Conservation (phyloP, 2,329 filamentous ascomycete species). For the Aureobasidium pullulans region DNA sequence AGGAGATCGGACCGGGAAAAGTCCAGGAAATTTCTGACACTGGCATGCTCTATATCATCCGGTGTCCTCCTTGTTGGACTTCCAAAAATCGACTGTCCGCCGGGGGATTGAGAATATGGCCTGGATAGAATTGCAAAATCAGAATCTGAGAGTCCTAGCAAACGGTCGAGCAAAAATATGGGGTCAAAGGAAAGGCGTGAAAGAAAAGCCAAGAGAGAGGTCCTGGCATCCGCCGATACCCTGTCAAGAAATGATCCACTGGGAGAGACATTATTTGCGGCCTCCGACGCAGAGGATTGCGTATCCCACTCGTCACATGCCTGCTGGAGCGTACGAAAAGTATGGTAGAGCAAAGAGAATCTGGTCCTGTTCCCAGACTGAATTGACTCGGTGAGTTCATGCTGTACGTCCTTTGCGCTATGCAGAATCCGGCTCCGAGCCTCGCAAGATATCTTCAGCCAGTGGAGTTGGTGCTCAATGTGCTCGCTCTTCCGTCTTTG, state of each 20-base stretch:
- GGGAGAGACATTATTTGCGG: background rate
- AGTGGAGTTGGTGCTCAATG: conserved; percentile 64
- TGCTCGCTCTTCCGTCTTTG: conserved; percentile 73
- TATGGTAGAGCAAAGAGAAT: conserved; percentile 68
- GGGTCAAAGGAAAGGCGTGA: conserved; percentile 77
- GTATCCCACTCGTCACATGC: conserved; percentile 34
- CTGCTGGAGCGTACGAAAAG: conserved; percentile 61
- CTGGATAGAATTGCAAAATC: conserved; percentile 53
- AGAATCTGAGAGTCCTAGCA: conserved; percentile 65
- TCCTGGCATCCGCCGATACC: conserved; percentile 66
- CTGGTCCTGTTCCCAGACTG: conserved; percentile 70
- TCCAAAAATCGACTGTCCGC: conserved; percentile 35
- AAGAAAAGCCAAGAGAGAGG: conserved; percentile 71
- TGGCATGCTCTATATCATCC: conserved; percentile 47
- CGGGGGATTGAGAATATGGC: background rate
- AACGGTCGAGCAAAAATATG: conserved; percentile 75
- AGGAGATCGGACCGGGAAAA: conserved; percentile 86
- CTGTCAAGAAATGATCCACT: conserved; percentile 52
- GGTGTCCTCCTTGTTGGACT: conserved; percentile 36
- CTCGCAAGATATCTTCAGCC: conserved; percentile 66
- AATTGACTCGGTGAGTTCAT: conserved; percentile 71
- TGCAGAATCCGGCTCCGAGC: conserved; percentile 67
- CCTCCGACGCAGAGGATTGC: background rate
- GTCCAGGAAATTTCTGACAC: conserved; percentile 75
- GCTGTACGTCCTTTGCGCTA: conserved; percentile 66